A percentile compares a stretch with the other conserved stretches of the same genome.
Conservation (phyloP, 176 grass and related monocot species). For the Miscanthus lutarioriparius region DNA sequence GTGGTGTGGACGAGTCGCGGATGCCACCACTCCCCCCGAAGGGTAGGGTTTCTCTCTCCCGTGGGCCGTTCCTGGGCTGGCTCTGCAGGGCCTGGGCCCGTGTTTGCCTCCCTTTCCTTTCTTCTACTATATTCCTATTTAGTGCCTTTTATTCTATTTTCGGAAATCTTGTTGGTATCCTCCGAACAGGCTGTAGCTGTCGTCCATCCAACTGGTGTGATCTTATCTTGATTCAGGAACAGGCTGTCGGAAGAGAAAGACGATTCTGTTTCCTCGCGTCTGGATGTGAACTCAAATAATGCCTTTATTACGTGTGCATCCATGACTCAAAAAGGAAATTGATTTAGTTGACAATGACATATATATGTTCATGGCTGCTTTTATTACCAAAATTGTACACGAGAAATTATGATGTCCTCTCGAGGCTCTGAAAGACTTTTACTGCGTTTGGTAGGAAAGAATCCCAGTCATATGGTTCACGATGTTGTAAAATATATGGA, state of each 20-base stretch:
- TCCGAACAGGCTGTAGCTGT: background rate
- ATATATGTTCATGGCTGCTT: background rate
- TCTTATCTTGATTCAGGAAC: background rate
- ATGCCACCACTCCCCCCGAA: background rate
- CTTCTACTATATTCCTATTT: too few relatives aligned
- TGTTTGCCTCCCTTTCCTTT: background rate
- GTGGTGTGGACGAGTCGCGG: background rate
- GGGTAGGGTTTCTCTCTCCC: constrained; percentile 38
- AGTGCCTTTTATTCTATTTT: background rate
- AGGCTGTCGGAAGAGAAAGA: background rate
- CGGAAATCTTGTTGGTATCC: background rate
- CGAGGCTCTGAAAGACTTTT: background rate
- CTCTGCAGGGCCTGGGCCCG: background rate
- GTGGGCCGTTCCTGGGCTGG: constrained; percentile 14
- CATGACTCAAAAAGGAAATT: background rate
- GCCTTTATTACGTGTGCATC: background rate
- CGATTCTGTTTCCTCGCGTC: background rate
- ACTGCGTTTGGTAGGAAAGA: too few relatives aligned
- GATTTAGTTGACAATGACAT: background rate
- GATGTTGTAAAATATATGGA: too few relatives aligned
- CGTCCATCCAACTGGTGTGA: background rate
- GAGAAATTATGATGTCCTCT: background rate
- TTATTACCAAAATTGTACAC: background rate
- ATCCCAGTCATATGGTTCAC: too few relatives aligned
- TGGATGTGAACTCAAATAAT: background rate